Evolutionary conservation across 2,329 filamentous ascomycete genomes (phyloP).

Genomic region (Cadophora sp.): DNA sequence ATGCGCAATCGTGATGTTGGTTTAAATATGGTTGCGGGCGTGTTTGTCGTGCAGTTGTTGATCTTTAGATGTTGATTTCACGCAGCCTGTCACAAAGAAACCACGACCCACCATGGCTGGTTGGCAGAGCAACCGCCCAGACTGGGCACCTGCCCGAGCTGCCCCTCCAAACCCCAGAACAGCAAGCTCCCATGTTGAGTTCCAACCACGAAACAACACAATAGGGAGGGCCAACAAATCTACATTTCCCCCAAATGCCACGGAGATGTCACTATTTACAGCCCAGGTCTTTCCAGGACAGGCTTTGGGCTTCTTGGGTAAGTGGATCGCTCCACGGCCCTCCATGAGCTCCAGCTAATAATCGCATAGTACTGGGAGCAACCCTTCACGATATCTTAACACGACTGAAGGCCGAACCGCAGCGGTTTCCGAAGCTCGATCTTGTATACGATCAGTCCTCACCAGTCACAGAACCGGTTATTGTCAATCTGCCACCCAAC

Average conservation of each 20-base stretch:
- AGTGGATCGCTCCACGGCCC: slow-evolving; percentile 44
- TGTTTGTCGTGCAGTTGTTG: slow-evolving; percentile 21
- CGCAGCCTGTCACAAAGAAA: slow-evolving; percentile 1
- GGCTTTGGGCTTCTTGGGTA: slow-evolving; percentile 54
- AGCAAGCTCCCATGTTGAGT: slow-evolving; percentile 8
- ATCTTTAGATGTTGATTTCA: slow-evolving; percentile 17
- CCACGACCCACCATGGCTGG: neutral
- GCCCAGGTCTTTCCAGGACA: slow-evolving; percentile 71
- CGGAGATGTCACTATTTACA: slow-evolving; percentile 54
- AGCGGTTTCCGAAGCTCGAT: slow-evolving; percentile 82
- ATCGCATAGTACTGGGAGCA: slow-evolving; percentile 77
- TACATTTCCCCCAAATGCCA: slow-evolving; percentile 32
- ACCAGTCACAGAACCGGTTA: slow-evolving; percentile 77
- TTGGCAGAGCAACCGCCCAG: slow-evolving; percentile 21
- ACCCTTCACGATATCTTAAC: slow-evolving; percentile 91
- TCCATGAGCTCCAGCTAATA: slow-evolving; percentile 24
- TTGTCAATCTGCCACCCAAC: slow-evolving; percentile 80
- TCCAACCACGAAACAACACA: slow-evolving; percentile 4
- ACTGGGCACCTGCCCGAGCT: slow-evolving; percentile 14
- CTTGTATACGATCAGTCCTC: slow-evolving; percentile 78
- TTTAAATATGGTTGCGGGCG: neutral
- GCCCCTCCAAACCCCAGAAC: slow-evolving; percentile 19
- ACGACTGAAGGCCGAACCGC: slow-evolving; percentile 85
- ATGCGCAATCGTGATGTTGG: neutral
- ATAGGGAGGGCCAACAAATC: slow-evolving; percentile 10